phyloP scores from a whole-genome alignment of 75 land plant species.

The Azolla pinnata region DNA sequence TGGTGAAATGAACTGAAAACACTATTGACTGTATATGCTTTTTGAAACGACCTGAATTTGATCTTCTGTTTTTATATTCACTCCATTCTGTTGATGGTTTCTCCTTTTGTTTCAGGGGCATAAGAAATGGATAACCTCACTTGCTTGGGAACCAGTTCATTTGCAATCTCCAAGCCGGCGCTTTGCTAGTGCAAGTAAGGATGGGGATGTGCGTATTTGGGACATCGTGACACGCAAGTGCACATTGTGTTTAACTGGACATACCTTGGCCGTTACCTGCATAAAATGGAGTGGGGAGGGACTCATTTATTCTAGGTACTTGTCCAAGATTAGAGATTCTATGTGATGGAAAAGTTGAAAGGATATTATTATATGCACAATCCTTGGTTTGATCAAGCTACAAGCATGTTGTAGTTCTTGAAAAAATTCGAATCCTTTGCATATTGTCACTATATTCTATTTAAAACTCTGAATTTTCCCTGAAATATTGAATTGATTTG shows the following conservation, averaged over 20 bases:
- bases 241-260: constrained; percentile 66
- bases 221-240: constrained; percentile 55
- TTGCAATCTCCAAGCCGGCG: constrained; percentile 79
- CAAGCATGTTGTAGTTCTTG: neutral
- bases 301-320: constrained; percentile 80
- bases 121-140: constrained; percentile 92
- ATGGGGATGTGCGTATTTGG: constrained; percentile 98
- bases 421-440: neutral
- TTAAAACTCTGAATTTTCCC: neutral
- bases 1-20: too few relatives aligned
- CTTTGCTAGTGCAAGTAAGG: constrained; percentile 96
- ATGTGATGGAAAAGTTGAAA: neutral
- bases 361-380: too few relatives aligned
- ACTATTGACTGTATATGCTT: too few relatives aligned
- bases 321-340: neutral
- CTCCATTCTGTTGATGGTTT: too few relatives aligned
- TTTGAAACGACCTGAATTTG: neutral
- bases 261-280: constrained; percentile 92
- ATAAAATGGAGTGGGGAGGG: constrained; percentile 99
- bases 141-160: constrained; percentile 96
- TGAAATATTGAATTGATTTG: neutral
- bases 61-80: neutral
- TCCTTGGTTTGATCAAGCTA: neutral
- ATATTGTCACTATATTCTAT: neutral
- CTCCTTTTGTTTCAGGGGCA: constrained; percentile 82